phyloP scores from a whole-genome alignment of 192 early-diverging fungal species.

The Coemansia sp. region DNA sequence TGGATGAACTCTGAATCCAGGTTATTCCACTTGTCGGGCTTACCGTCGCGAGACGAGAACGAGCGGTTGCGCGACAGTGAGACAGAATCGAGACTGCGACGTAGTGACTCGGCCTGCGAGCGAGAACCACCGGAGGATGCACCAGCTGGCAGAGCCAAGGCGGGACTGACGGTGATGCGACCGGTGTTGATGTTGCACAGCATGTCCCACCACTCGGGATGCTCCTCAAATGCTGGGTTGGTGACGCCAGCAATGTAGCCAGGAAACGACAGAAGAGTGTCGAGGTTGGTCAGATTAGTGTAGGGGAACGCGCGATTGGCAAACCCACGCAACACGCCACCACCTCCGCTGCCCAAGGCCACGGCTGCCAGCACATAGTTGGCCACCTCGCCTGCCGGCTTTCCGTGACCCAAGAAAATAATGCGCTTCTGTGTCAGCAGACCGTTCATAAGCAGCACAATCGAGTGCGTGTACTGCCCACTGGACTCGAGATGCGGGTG shows the following conservation, averaged over 20 bases:
- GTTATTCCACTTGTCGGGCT: conserved; percentile 53
- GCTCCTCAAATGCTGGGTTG: conserved; percentile 93
- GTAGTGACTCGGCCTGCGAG: conserved; percentile 36
- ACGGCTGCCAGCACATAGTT: conserved; percentile 89
- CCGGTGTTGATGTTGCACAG: conserved; percentile 91
- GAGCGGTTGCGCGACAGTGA: conserved; percentile 45
- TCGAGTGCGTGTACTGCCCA: conserved; percentile 80
- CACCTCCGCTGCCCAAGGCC: conserved; percentile 87
- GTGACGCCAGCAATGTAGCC: conserved; percentile 97
- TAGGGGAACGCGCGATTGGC: conserved; percentile 89
- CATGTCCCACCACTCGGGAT: conserved; percentile 94
- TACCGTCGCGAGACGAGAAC: conserved; percentile 47
- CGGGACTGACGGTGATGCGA: conserved; percentile 88
- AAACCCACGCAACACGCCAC: conserved; percentile 77
- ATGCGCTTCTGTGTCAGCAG: conserved; percentile 90
- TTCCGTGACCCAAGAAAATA: conserved; percentile 86
- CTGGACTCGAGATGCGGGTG: conserved; percentile 88
- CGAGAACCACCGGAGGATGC: conserved; percentile 4
- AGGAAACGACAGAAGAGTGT: conserved; percentile 75
- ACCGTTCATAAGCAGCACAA: conserved; percentile 85
- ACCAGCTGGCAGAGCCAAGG: conserved; percentile 40
- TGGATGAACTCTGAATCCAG: conserved; percentile 50
- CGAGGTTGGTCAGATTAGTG: conserved; percentile 81
- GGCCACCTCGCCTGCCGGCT: conserved; percentile 87
- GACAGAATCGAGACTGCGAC: conserved; percentile 49